A percentile compares a stretch with the other conserved stretches of the same genome.
phyloP scores from a whole-genome alignment of 371 early-diverging fungal species.

The Thermomucor indicae-seudaticae region DNA sequence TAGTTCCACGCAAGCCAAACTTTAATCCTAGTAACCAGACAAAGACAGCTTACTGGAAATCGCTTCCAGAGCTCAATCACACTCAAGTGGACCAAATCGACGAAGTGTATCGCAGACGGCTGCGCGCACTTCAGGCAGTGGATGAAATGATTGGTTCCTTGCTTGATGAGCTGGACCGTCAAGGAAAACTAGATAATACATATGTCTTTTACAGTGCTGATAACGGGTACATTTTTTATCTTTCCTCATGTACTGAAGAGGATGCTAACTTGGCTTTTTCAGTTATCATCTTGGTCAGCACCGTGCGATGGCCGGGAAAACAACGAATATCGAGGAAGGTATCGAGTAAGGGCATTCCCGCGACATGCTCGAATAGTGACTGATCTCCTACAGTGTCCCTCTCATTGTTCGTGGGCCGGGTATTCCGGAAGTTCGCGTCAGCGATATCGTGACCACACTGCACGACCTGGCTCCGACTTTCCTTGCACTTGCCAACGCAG shows the following conservation, averaged over 20 bases:
- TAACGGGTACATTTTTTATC: constrained; percentile 39
- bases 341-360: constrained; percentile 34
- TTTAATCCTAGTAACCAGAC: constrained; percentile 54
- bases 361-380: too few relatives aligned
- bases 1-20: constrained; percentile 57
- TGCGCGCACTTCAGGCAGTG: constrained; percentile 60
- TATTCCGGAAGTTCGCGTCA: constrained; percentile 38
- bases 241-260: too few relatives aligned
- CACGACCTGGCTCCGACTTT: constrained; percentile 62
- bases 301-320: constrained; percentile 57
- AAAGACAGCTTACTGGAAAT: constrained; percentile 54
- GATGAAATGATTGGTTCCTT: constrained; percentile 61
- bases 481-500: constrained; percentile 46
- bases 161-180: constrained; percentile 47
- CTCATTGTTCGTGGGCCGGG: constrained; percentile 64
- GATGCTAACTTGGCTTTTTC: neutral
- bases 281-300: constrained; percentile 64
- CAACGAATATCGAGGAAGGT: constrained; percentile 58
- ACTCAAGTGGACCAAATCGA: constrained; percentile 43
- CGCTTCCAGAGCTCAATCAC: constrained; percentile 35
- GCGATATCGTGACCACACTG: constrained; percentile 49
- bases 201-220: constrained; percentile 64
- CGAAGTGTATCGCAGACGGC: constrained; percentile 49
- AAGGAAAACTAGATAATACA: constrained; percentile 59
- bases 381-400: constrained; percentile 41